Conservation (phyloP, 305 asterid species). For the Fraxinus sp. region DNA sequence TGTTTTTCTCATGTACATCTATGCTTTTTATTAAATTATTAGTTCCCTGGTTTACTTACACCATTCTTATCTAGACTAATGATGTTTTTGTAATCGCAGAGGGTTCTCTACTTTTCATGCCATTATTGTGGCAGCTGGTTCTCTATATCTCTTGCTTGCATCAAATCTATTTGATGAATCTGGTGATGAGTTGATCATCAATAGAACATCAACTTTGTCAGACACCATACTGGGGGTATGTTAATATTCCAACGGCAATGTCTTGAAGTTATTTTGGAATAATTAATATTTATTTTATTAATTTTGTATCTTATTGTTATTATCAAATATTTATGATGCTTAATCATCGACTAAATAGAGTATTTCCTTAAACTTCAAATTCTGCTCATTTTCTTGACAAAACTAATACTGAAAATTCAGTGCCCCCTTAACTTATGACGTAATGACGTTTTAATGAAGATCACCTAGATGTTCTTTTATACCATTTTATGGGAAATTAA, state of each 20-base stretch:
- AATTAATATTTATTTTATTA: neutral
- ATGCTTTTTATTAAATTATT: neutral
- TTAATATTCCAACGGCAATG: neutral
- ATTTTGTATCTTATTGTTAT: neutral
- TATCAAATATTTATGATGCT: neutral
- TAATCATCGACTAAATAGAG: neutral
- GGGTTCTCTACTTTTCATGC: conserved; percentile 94
- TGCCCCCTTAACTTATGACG: neutral
- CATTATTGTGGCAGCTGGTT: conserved; percentile 58
- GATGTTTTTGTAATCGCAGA: conserved; percentile 39
- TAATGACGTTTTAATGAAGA: neutral
- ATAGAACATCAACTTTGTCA: conserved; percentile 61
- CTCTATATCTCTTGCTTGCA: conserved; percentile 63
- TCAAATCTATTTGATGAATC: conserved; percentile 62
- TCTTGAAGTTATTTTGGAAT: neutral
- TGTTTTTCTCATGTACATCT: conserved; percentile 16
- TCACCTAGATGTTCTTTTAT: neutral
- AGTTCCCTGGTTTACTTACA: conserved; percentile 2
- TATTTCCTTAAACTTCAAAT: neutral
- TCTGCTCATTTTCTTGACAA: neutral
- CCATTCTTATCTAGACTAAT: neutral
- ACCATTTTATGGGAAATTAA: neutral
- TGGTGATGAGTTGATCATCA: conserved; percentile 44
- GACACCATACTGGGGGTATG: conserved; percentile 79
- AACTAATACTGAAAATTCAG: neutral